A percentile compares a stretch with the other conserved stretches of the same genome.
Evolutionary conservation across 1,284 basidiomycete genomes (phyloP).

Genomic region (Ganoderma leucocontextum): DNA sequence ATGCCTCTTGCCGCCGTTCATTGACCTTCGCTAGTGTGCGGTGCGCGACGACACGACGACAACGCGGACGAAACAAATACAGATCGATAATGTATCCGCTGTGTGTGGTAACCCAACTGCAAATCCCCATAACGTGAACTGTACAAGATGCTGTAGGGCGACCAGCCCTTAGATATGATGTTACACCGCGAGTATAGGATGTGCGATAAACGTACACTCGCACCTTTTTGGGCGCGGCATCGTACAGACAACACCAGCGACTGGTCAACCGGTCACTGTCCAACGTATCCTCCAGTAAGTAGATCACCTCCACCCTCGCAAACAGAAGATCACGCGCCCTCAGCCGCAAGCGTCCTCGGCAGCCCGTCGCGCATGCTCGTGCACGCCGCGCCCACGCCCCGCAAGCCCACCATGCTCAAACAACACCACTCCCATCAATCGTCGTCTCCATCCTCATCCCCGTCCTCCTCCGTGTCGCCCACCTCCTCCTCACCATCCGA

Average conservation of each 20-base stretch:
- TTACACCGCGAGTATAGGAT: constrained; percentile 2
- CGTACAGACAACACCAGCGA: constrained; percentile 1
- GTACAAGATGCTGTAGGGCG: background rate
- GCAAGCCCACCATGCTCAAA: background rate
- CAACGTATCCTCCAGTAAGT: background rate
- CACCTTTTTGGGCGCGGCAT: background rate
- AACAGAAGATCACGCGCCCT: background rate
- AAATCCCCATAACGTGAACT: background rate
- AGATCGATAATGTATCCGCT: constrained; percentile 1
- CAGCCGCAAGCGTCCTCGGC: background rate
- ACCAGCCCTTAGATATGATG: background rate
- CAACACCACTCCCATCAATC: background rate
- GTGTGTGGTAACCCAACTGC: background rate
- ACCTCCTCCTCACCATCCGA: constrained; percentile 23
- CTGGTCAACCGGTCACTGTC: background rate
- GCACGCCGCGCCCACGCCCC: background rate
- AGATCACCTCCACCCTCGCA: background rate
- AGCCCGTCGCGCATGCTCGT: background rate
- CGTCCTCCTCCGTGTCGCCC: constrained; percentile 26
- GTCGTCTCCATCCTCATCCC: constrained; percentile 14
- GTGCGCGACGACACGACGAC: background rate
- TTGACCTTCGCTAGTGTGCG: background rate
- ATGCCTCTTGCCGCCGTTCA: background rate
- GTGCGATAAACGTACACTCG: constrained; percentile 1
- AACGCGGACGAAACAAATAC: background rate